Percentiles rank a stretch among this genome's conserved stretches.
Evolutionary conservation across 768 basidiomycete genomes (phyloP).

Genomic region (Russula emetica): DNA sequence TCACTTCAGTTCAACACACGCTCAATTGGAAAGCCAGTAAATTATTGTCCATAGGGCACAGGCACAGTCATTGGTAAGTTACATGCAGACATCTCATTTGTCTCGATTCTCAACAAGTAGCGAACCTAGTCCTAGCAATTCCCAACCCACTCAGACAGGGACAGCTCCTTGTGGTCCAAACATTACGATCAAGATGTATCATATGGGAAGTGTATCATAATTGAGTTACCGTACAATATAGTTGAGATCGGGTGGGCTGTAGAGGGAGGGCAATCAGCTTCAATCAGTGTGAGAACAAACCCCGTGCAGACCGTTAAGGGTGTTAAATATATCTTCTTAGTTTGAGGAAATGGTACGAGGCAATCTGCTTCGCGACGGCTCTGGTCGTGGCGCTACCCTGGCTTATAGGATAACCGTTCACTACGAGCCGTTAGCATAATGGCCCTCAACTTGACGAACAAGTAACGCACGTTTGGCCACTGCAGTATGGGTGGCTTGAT

Average conservation of each 20-base stretch:
- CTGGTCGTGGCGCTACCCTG: conserved; percentile 24
- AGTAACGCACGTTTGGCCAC: conserved; percentile 22
- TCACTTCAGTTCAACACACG: conserved; percentile 8
- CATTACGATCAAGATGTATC: neutral
- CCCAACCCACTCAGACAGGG: neutral
- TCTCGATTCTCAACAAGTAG: neutral
- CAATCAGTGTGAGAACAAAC: conserved; percentile 5
- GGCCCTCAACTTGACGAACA: neutral
- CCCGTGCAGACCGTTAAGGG: neutral
- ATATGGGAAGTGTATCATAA: neutral
- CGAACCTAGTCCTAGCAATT: neutral
- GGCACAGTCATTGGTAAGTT: neutral
- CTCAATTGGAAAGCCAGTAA: neutral
- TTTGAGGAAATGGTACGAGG: conserved; percentile 22
- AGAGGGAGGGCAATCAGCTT: neutral
- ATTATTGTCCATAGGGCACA: neutral
- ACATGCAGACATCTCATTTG: conserved; percentile 1
- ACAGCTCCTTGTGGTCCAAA: neutral
- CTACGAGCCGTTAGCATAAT: conserved; percentile 8
- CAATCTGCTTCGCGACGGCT: conserved; percentile 22
- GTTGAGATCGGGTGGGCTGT: neutral
- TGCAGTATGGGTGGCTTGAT: conserved; percentile 25
- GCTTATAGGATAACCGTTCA: conserved; percentile 21
- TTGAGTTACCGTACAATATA: neutral
- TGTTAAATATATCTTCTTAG: conserved; percentile 14